Conservation (phyloP, 2,329 filamentous ascomycete species). For the Pseudodiploospora longispora region DNA sequence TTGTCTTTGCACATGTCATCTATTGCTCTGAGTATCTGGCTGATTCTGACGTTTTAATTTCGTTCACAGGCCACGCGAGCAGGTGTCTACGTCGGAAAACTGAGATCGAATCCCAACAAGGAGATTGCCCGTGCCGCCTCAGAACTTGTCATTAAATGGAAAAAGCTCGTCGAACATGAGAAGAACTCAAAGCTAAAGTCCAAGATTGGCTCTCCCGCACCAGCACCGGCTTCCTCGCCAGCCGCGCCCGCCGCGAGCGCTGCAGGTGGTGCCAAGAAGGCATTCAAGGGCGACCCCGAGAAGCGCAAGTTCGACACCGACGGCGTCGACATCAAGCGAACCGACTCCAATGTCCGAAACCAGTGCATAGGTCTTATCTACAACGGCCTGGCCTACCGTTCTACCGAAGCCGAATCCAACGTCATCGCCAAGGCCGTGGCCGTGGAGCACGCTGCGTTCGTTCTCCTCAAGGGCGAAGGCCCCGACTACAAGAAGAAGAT, state of each 20-base stretch:
- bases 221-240: constrained; percentile 47
- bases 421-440: constrained; percentile 72
- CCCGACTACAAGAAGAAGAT: constrained; percentile 80
- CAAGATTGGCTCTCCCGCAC: constrained; percentile 27
- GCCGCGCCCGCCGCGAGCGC: constrained; percentile 35
- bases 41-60: background rate
- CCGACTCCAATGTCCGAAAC: constrained; percentile 66
- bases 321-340: constrained; percentile 68
- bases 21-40: too few species aligned
- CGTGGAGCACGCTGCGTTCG: constrained; percentile 72
- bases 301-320: constrained; percentile 80
- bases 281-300: constrained; percentile 59
- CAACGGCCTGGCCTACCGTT: constrained; percentile 71
- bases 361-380: constrained; percentile 87
- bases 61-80: constrained; percentile 66
- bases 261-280: constrained; percentile 30
- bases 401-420: constrained; percentile 60
- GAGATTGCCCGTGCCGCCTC: constrained; percentile 69
- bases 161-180: constrained; percentile 63
- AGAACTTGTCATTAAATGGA: constrained; percentile 84
- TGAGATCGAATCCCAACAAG: constrained; percentile 68
- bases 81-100: constrained; percentile 80
- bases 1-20: too few species aligned
- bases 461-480: constrained; percentile 60
- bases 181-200: constrained; percentile 40